Evolutionary conservation across 768 basidiomycete genomes (phyloP).

Genomic region (Tulasnella sp.): DNA sequence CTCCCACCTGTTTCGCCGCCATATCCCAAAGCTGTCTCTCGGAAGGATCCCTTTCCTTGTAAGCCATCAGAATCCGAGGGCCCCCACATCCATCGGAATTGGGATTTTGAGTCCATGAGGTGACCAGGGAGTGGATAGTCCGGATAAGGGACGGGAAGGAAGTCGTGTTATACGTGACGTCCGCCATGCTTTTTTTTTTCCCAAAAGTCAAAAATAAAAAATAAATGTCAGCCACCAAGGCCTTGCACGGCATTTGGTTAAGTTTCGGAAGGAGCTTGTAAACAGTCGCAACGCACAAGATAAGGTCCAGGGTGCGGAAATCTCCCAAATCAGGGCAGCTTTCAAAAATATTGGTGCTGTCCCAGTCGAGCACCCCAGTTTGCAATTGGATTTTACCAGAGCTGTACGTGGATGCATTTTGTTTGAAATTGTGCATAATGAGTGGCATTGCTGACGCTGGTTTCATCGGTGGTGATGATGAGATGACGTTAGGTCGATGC

Average conservation of each 20-base stretch:
- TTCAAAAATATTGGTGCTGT: too few relatives aligned
- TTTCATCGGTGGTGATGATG: background rate
- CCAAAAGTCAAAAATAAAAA: background rate
- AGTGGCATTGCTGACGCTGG: slow-evolving; percentile 71
- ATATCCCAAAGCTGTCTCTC: slow-evolving; percentile 68
- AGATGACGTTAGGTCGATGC: background rate
- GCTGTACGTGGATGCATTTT: slow-evolving; percentile 28
- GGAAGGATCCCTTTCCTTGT: slow-evolving; percentile 70
- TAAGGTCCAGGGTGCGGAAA: slow-evolving; percentile 31
- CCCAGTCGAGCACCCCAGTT: too few relatives aligned
- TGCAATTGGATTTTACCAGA: background rate
- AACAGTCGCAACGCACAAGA: too few relatives aligned
- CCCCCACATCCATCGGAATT: slow-evolving; percentile 18
- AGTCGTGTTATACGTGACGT: slow-evolving; percentile 82
- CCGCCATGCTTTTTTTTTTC: slow-evolving; percentile 94
- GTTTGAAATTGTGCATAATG: slow-evolving; percentile 52
- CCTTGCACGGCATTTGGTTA: background rate
- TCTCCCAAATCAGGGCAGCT: slow-evolving; percentile 61
- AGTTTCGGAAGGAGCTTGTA: background rate
- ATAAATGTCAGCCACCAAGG: background rate
- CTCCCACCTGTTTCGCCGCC: slow-evolving; percentile 36
- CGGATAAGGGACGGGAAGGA: slow-evolving; percentile 65
- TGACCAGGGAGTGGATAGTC: slow-evolving; percentile 46
- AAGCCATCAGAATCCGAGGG: slow-evolving; percentile 48
- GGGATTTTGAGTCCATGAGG: slow-evolving; percentile 19